A percentile compares a stretch with the other conserved stretches of the same genome.
phyloP scores from a whole-genome alignment of 2,329 filamentous ascomycete species.

The Orbilia javanica region DNA sequence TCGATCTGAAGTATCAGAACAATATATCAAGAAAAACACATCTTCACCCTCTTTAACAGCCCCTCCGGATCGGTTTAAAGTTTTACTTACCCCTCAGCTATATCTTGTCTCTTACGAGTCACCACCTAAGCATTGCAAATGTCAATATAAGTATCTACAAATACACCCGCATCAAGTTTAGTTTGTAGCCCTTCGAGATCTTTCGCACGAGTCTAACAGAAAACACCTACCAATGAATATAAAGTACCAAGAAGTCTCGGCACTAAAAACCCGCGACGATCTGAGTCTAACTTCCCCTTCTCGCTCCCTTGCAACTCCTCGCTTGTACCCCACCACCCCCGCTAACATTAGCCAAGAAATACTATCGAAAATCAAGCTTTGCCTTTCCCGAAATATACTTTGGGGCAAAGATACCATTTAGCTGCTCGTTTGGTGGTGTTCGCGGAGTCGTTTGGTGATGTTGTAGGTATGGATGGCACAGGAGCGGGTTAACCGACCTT shows the following conservation, averaged over 20 bases:
- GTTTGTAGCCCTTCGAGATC: neutral
- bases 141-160: slow-evolving; percentile 3
- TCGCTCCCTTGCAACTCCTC: slow-evolving; percentile 14
- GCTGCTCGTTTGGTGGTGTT: neutral
- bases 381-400: slow-evolving; percentile 22
- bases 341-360: slow-evolving; percentile 7
- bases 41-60: neutral
- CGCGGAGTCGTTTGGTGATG: neutral
- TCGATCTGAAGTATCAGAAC: neutral
- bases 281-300: neutral
- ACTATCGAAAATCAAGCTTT: slow-evolving; percentile 24
- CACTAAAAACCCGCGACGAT: neutral
- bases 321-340: slow-evolving; percentile 1
- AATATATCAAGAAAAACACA: neutral
- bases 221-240: neutral
- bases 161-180: slow-evolving; percentile 13
- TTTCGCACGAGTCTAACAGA: slow-evolving; percentile 8
- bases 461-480: neutral
- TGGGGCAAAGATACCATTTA: neutral
- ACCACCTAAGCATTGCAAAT: neutral
- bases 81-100: neutral
- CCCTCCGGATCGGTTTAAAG: neutral
- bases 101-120: slow-evolving; percentile 1
- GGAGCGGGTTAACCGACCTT: slow-evolving; percentile 22
- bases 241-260: slow-evolving; percentile 5